Evolutionary conservation across 139 green algal species (phyloP), one percentile per base, ranked within the genome.

Genomic region (Axilococcus clingmanii): DNA sequence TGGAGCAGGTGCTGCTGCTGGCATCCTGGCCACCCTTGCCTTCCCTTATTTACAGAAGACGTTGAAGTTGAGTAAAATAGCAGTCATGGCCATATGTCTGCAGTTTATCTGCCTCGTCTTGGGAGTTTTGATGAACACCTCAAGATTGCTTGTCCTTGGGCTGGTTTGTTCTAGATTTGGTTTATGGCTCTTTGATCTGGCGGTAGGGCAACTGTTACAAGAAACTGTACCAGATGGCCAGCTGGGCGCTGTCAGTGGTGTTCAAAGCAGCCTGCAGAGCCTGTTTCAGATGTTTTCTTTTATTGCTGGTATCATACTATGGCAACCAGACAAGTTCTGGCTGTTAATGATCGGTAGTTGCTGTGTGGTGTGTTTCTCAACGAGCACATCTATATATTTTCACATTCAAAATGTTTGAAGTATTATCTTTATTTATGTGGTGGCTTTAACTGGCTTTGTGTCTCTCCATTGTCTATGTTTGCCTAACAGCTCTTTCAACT

Each of bases 141-240:
- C 48, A 17, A 56, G 57, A n/a, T 31, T 78, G 24, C 49, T 94
- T 51, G 55, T 92, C 24, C 59, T 23, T 14, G 76, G 76, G 9
- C 52, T 94, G 7, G 76, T 81, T 22, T 40, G 64, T 4, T 87
- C 74, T 0, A 74, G 85, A 17, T 74, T 75, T 20, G 79, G 86
- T 2, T 68, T 94, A 22, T 94, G 85, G 85, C 32, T 47, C 41
- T 93, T 83, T 53, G 86, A 94, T 63, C 54, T 95, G 20, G 68
- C 69, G 1, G 69, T 82, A 2, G 83, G 65, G 2, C 86, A 95
- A 69, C 57, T 95, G 30, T 62, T 94, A 25, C 86, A 95, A 52
- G 76, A 83, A 42, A 49, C 55, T 2, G 59, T 79, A 9, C 23
- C 50, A 1, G 32, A 47, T 14, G 28, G 60, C 0, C 30, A 73